A percentile compares a stretch with the other conserved stretches of the same genome.
phyloP scores from a whole-genome alignment of 2,329 filamentous ascomycete species.

The Scleromitrula shiraiana region DNA sequence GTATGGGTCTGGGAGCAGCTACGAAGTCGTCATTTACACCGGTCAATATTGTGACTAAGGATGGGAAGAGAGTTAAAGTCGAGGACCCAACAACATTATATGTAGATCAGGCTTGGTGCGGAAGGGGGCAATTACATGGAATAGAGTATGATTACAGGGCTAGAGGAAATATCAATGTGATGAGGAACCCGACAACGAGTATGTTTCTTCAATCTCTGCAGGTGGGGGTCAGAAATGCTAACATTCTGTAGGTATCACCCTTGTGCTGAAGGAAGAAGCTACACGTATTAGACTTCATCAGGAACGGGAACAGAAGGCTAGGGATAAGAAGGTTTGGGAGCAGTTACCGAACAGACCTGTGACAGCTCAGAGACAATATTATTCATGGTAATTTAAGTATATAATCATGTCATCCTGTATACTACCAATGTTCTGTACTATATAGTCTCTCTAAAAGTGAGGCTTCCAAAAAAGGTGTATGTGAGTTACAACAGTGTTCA shows the following conservation, averaged over 20 bases:
- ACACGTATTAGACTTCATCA: conserved; percentile 74
- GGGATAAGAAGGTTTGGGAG: conserved; percentile 72
- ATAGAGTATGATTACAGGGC: conserved; percentile 63
- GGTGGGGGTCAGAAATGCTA: conserved; percentile 6
- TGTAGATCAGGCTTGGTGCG: conserved; percentile 88
- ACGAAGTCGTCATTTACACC: conserved; percentile 32
- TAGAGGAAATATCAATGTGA: conserved; percentile 59
- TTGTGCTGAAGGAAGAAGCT: conserved; percentile 89
- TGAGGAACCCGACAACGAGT: conserved; percentile 70
- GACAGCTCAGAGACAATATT: conserved; percentile 78
- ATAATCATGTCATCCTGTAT: conserved; percentile 1
- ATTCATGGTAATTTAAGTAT: conserved; percentile 64
- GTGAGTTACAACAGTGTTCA: too few relatives aligned
- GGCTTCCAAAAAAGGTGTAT: too few relatives aligned
- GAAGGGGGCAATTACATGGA: conserved; percentile 54
- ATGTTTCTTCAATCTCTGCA: conserved; percentile 33
- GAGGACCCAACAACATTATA: conserved; percentile 76
- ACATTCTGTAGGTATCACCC: conserved; percentile 52
- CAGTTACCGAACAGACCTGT: conserved; percentile 82
- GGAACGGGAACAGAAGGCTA: conserved; percentile 69
- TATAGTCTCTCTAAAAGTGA: too few relatives aligned
- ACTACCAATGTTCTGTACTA: too few relatives aligned
- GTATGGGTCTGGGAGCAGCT: conserved; percentile 73
- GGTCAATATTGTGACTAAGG: conserved; percentile 61
- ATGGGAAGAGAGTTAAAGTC: conserved; percentile 64